Evolutionary conservation across 305 asterid species (phyloP).

Genomic region (Fraxinus angustifolia): DNA sequence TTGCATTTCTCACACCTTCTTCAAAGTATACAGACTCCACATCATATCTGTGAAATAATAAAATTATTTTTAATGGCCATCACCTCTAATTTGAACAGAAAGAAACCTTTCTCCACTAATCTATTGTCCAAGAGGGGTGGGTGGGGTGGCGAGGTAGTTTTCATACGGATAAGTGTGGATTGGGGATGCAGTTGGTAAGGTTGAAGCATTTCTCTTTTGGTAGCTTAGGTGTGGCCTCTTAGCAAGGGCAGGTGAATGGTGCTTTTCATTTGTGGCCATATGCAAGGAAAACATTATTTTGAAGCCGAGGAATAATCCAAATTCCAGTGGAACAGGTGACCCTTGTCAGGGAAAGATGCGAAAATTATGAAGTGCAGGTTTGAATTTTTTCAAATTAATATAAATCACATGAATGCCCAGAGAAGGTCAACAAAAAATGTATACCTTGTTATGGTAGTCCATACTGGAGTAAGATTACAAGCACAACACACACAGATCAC

Average conservation of each 20-base stretch:
- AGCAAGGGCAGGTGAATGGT: neutral
- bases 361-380: neutral
- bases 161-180: neutral
- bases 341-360: neutral
- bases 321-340: neutral
- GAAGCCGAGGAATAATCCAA: neutral
- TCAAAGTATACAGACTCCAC: constrained; percentile 45
- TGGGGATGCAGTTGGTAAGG: neutral
- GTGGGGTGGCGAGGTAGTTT: neutral
- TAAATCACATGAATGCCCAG: neutral
- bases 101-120: neutral
- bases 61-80: neutral
- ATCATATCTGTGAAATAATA: constrained; percentile 48
- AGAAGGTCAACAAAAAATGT: neutral
- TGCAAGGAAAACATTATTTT: neutral
- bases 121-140: neutral
- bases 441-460: neutral
- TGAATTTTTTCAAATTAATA: neutral
- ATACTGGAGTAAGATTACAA: neutral
- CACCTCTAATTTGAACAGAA: neutral
- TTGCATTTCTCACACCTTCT: constrained; percentile 51
- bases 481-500: neutral
- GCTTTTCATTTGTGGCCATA: neutral
- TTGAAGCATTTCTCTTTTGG: neutral
- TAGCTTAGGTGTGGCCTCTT: neutral